These are phyloP conservation scores for Escallonia rubra DNA, from an alignment of 129 eudicot genomes.

Conservation along the genomic window DNA sequence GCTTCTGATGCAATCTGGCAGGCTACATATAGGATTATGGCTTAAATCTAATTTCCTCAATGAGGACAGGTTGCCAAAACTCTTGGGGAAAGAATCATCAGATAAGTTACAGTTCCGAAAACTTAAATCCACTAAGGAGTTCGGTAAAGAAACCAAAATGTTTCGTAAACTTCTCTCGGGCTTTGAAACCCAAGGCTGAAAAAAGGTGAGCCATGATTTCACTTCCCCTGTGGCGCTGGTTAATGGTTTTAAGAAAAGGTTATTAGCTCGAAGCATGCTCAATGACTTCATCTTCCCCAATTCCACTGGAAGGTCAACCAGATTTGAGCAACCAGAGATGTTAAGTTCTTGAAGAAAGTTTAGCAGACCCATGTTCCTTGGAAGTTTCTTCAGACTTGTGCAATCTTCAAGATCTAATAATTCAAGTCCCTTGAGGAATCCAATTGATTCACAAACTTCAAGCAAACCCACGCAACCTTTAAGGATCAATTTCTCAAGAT, in stretches of 20 bases:
- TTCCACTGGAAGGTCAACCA: not conserved
- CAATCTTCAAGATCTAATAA: not conserved
- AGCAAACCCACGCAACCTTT: not conserved
- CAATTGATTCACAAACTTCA: constrained; percentile 1
- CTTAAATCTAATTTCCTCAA: not conserved
- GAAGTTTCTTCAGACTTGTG: not conserved
- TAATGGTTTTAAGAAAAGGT: not conserved
- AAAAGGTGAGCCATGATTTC: not conserved
- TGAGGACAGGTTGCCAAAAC: constrained; percentile 5
- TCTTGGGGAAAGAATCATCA: constrained; percentile 3
- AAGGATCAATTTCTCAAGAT: constrained; percentile 7
- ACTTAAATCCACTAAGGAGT: constrained; percentile 3
- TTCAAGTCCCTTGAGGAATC: not conserved
- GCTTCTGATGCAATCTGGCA: constrained; percentile 9
- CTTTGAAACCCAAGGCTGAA: not conserved
- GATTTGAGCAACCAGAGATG: constrained; percentile 1
- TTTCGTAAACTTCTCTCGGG: not conserved
- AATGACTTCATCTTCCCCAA: not conserved
- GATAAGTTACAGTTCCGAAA: constrained; percentile 8
- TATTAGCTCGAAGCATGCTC: not conserved
- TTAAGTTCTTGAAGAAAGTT: not conserved
- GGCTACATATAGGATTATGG: not conserved
- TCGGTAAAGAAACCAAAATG: constrained; percentile 1
- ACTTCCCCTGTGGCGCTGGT: not conserved
- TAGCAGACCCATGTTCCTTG: not conserved